phyloP scores from a whole-genome alignment of 139 green algal genomes.

The Chlamydomonas schloesseri region DNA sequence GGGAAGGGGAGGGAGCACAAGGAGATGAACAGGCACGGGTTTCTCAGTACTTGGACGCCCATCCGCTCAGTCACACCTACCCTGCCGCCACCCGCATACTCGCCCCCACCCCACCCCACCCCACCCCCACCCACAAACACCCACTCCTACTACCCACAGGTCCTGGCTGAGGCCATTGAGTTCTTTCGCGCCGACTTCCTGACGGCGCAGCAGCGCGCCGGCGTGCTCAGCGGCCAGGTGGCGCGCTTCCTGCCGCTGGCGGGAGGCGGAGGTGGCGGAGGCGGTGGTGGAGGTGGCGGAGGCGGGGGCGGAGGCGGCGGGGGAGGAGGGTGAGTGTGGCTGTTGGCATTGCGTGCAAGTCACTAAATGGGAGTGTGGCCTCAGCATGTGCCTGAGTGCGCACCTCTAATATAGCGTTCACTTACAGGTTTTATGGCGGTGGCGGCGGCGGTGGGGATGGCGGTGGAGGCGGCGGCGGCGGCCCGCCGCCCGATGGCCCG shows the following conservation, averaged over 20 bases:
- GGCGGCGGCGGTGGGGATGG: neutral
- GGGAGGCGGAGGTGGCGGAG: neutral
- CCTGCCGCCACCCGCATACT: neutral
- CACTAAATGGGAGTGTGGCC: no score
- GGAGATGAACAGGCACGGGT: no score
- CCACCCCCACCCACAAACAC: neutral
- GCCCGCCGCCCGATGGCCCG: neutral
- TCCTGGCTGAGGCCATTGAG: constrained; percentile 76
- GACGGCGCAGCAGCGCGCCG: constrained; percentile 54
- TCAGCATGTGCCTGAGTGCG: no score
- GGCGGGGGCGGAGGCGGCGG: neutral
- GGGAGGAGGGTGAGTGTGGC: neutral
- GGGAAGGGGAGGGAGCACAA: no score
- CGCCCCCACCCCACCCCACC: neutral
- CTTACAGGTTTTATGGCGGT: neutral
- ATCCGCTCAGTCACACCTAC: no score
- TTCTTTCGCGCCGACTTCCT: constrained; percentile 76
- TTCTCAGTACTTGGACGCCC: no score
- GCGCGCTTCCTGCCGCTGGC: constrained; percentile 60
- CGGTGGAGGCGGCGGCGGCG: neutral
- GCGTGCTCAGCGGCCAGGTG: constrained; percentile 62
- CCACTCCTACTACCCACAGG: constrained; percentile 49
- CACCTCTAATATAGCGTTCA: no score
- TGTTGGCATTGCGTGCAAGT: no score
- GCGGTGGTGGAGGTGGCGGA: constrained; percentile 40